phyloP scores from a whole-genome alignment of 768 basidiomycete genomes.

The Hypholoma sublateritium region DNA sequence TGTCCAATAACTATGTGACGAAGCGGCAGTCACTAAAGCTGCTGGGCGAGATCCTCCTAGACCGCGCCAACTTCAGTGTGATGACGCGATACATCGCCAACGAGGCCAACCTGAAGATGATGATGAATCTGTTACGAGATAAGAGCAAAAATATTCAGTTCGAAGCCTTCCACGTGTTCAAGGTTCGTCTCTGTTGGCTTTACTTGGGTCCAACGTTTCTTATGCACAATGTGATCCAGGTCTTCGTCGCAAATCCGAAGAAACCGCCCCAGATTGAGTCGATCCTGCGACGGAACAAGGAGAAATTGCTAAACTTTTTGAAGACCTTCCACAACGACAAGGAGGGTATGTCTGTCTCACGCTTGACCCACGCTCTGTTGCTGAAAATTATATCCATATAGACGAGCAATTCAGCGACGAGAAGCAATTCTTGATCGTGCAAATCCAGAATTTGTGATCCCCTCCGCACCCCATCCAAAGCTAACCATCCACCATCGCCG shows the following conservation, averaged over 20 bases:
- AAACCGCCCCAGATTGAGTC: conserved; percentile 93
- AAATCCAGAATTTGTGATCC: conserved; percentile 75
- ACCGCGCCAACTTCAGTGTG: conserved; percentile 96
- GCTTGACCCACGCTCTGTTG: background rate
- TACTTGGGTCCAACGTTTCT: background rate
- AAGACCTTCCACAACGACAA: conserved; percentile 98
- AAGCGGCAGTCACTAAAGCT: conserved; percentile 98
- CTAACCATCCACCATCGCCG: background rate
- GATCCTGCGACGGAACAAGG: conserved; percentile 92
- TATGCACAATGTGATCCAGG: conserved; percentile 35
- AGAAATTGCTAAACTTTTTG: conserved; percentile 86
- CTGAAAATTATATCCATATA: conserved; percentile 22
- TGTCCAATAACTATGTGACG: conserved; percentile 97
- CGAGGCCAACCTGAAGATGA: conserved; percentile 97
- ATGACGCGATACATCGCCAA: conserved; percentile 98
- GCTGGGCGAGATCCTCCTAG: conserved; percentile 95
- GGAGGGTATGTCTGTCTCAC: conserved; percentile 62
- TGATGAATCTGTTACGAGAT: conserved; percentile 98
- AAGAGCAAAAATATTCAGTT: conserved; percentile 99
- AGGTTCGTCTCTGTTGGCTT: conserved; percentile 51
- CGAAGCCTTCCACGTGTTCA: conserved; percentile 99
- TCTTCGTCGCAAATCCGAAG: conserved; percentile 99
- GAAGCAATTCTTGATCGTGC: conserved; percentile 93
- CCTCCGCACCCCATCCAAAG: background rate
- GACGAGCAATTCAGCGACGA: conserved; percentile 98